Evolutionary conservation across 2,329 filamentous ascomycete genomes (phyloP), one percentile per base, ranked within the genome.

Genomic region (Reticulascus tulasneorum): DNA sequence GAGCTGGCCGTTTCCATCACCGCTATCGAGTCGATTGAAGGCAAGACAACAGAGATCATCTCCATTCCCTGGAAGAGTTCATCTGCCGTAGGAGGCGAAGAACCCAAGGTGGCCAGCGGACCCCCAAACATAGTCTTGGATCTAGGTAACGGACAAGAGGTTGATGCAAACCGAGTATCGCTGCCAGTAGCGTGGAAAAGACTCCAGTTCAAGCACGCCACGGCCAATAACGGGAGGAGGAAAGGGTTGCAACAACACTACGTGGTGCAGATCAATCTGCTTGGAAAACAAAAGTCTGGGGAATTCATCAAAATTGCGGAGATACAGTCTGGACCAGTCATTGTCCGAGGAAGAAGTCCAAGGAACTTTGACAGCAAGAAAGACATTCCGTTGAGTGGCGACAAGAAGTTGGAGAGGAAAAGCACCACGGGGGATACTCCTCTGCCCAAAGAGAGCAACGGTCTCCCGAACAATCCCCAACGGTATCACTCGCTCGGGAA

Each of bases 191-290:
- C 87, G 22, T 97, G 91, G 91, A 96, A 95, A 61, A 74, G 91
- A 35, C 65, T 97, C 39, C 91, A 97, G 59, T 97, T 97, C 61
- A 86, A 94, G 53, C 93, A 95, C 50, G 91, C 91, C 3, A 97
- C 91, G 1, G 91, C 91, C 33, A 97, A 97, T 59, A 97, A 97
- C 55, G 91, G 91, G 10, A 79, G 91, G 35, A 77, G 91, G 48
- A 96, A 96, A 63, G 91, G 94, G 46, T 67, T 96, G 29, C 91
- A 97, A 57, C 91, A 97, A 59, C 90, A 96, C 59, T 97, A 96
- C 56, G 76, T 94, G 2, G 86, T 97, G 30, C 82, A 87, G 42
- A 80, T 97, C 40, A 89, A 83, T 59, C 73, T 96, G 9, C 67
- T 93, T 23, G 89, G 85, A 15, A 91, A 85, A 35, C 67, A 87